Conservation (phyloP, 2,329 filamentous ascomycete species). For the Diaporthe sp. region DNA sequence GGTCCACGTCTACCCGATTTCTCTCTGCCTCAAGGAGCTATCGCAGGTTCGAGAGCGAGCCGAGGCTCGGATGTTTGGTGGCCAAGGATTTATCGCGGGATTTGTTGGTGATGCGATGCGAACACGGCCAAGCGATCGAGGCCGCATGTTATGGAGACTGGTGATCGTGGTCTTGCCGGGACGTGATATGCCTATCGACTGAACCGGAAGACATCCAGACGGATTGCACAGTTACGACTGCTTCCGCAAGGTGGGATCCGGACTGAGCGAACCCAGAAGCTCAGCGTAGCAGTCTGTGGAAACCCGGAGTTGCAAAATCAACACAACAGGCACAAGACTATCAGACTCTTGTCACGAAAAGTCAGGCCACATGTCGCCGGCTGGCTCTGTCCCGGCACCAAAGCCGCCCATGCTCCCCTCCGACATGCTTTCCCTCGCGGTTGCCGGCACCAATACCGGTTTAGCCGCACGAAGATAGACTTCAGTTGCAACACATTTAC, state of each 20-base stretch:
- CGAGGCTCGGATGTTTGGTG: not conserved
- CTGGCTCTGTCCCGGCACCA: slow-evolving; percentile 18
- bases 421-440: slow-evolving; percentile 18
- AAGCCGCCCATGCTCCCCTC: slow-evolving; percentile 1
- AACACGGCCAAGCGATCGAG: not conserved
- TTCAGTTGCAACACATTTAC: slow-evolving; percentile 25
- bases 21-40: not conserved
- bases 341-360: slow-evolving; percentile 22
- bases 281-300: slow-evolving; percentile 5
- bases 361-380: slow-evolving; percentile 24
- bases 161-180: not conserved
- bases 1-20: not conserved
- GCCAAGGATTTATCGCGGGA: not conserved
- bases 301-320: not conserved
- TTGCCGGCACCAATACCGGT: slow-evolving; percentile 14
- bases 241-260: slow-evolving; percentile 10
- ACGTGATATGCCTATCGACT: not conserved
- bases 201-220: not conserved
- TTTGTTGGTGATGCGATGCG: not conserved
- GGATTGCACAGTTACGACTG: not conserved
- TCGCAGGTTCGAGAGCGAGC: not conserved
- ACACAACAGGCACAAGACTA: not conserved
- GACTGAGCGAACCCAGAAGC: slow-evolving; percentile 9
- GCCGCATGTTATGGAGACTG: not conserved
- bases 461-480: slow-evolving; percentile 21